Base-by-base conservation (phyloP, 345 rosid species). In the Populus tremula region DNA sequence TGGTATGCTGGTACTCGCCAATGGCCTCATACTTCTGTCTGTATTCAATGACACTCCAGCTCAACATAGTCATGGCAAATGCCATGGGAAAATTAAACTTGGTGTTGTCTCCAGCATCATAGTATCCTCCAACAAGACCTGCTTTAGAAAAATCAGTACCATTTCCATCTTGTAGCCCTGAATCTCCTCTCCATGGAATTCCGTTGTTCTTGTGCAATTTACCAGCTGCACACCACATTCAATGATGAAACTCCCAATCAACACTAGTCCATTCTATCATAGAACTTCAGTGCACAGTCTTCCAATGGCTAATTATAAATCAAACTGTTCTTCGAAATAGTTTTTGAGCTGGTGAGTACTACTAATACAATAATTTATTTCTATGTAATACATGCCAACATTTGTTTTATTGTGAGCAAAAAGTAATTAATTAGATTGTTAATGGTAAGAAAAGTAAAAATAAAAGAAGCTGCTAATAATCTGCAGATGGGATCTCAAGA, bases 81-180 rank as follows among this genome's bases (percentile, higher is more conserved):
- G 98, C 88, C 97, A 92, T 91, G 9, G 97, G 98, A 79, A 94
- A 92, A 85, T 94, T 89, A 80, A 90, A 94, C 86, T 94, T 94
- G 31, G 36, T 64, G 65, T 88, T 91, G 76, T 88, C 94, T 75
- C 98, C 97, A 0, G 94, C 98, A 41, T 94, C 97, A 69, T 94
- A 94, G 63, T 91, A 94, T 1, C 98, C 98, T 50, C 98, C 97
- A 4, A 88, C 92, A 11, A 92, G 81, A 25, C 94, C 94, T 71
- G 85, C 85, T 25, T 86, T 85, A 0, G 64, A 59, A 23, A 84
- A 76, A 61, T 85, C 91, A 8, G 86, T 81, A 0, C 5, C 76
- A 35, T 81, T 89, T 27, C 98, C 98, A 29, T 94, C 98, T 4
- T 63, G 61, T 3, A 90, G 66, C 23, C 97, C 97, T 3, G 98